Evolutionary conservation across 1,284 basidiomycete species (phyloP).

Genomic region (Microbotryum intermedium): DNA sequence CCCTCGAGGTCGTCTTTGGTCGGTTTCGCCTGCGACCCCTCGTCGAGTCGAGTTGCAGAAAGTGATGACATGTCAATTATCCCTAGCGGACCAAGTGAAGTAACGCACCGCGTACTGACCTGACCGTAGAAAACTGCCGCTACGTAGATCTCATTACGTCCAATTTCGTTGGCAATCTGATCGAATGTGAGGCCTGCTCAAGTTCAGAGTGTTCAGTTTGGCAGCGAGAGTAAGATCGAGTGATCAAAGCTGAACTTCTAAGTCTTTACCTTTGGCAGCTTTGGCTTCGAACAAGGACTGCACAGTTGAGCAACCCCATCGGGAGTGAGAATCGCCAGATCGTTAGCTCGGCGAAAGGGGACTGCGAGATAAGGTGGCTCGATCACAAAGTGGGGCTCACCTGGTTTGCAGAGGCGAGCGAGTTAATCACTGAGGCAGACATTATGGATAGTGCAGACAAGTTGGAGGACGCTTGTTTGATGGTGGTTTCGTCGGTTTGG

Average conservation of each 20-base stretch:
- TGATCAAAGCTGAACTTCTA: neutral
- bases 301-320: conserved; percentile 42
- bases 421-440: no score
- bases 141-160: conserved; percentile 79
- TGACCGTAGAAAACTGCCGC: conserved; percentile 79
- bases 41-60: neutral
- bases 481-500: no score
- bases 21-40: conserved; percentile 70
- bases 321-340: neutral
- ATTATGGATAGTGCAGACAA: no score
- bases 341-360: no score
- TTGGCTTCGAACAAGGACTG: conserved; percentile 60
- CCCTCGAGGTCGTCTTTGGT: conserved; percentile 52
- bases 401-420: no score
- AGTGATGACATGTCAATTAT: neutral
- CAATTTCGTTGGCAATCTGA: conserved; percentile 57
- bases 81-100: neutral
- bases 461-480: no score
- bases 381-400: no score
- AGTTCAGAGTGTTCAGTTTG: neutral
- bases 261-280: conserved; percentile 51
- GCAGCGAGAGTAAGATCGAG: neutral
- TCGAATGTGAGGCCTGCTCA: conserved; percentile 61
- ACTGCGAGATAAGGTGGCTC: no score
- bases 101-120: neutral